Conservation (phyloP, 345 rosid species). For the Psidium guajava region DNA sequence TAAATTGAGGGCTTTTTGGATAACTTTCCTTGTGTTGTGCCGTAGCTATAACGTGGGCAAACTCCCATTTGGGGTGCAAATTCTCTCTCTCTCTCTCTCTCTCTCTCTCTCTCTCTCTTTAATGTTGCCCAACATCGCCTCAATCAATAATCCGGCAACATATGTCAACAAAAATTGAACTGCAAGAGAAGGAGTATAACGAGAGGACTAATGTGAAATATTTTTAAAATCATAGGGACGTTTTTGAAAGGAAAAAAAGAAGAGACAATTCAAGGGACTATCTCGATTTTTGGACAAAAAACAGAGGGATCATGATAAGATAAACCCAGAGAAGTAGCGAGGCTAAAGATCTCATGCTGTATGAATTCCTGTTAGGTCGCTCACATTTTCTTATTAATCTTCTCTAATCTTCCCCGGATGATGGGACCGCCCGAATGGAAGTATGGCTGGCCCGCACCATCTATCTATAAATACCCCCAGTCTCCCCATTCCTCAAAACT, state of each 20-base stretch:
- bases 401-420: not conserved
- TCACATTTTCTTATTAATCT: not conserved
- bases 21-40: too few relatives aligned
- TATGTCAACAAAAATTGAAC: not conserved
- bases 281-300: not conserved
- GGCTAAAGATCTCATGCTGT: not conserved
- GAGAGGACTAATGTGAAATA: not conserved
- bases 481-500: fast-evolving
- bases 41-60: not conserved
- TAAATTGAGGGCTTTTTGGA: not conserved
- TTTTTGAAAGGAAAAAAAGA: not conserved
- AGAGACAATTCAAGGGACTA: not conserved
- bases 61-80: too few relatives aligned
- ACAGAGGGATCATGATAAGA: not conserved
- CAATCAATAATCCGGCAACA: not conserved
- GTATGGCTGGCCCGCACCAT: not conserved
- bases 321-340: not conserved
- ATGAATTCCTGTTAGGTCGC: too few relatives aligned
- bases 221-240: not conserved
- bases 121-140: not conserved
- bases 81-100: not conserved
- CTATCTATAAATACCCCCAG: not conserved
- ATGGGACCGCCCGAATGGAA: fast-evolving
- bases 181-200: not conserved
- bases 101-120: not conserved